Percentiles rank a stretch among this genome's conserved stretches.
These are phyloP conservation scores for Benincasa hispida DNA, from an alignment of 306 rosid genomes.

Conservation along the genomic window DNA sequence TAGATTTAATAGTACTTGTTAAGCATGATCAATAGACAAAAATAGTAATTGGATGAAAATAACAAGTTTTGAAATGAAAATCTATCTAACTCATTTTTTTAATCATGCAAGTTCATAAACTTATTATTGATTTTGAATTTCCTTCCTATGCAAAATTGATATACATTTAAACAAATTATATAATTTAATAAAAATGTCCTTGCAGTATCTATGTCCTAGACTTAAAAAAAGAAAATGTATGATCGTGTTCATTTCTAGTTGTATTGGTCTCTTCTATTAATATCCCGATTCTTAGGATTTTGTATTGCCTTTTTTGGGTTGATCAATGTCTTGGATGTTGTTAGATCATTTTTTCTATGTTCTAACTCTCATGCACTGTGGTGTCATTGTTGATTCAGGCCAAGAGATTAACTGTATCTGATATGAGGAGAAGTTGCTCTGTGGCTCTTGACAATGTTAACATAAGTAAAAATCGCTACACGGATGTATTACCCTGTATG, in stretches of 20 bases:
- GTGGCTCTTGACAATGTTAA: slow-evolving; percentile 62
- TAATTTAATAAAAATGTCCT: not conserved
- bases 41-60: not conserved
- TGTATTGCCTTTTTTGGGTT: not conserved
- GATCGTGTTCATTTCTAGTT: not conserved
- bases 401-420: slow-evolving; percentile 41
- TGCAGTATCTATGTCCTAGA: not conserved
- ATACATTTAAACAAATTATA: not conserved
- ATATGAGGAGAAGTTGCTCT: slow-evolving; percentile 43
- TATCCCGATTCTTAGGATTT: not conserved
- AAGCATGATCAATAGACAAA: not conserved
- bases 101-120: not conserved
- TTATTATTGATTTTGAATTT: not conserved
- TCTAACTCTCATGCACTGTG: not conserved
- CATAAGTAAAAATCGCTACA: slow-evolving; percentile 62
- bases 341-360: not conserved
- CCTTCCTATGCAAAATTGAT: not conserved
- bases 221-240: not conserved
- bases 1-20: not conserved
- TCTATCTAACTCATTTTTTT: not conserved
- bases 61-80: not conserved
- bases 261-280: not conserved
- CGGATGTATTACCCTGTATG: slow-evolving; percentile 69
- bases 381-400: slow-evolving; percentile 28
- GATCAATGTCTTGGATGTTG: not conserved